A percentile compares a stretch with the other conserved stretches of the same genome.
These are phyloP conservation scores for Beta macrorhiza DNA, from an alignment of 179 eudicot genomes.

Conservation along the genomic window DNA sequence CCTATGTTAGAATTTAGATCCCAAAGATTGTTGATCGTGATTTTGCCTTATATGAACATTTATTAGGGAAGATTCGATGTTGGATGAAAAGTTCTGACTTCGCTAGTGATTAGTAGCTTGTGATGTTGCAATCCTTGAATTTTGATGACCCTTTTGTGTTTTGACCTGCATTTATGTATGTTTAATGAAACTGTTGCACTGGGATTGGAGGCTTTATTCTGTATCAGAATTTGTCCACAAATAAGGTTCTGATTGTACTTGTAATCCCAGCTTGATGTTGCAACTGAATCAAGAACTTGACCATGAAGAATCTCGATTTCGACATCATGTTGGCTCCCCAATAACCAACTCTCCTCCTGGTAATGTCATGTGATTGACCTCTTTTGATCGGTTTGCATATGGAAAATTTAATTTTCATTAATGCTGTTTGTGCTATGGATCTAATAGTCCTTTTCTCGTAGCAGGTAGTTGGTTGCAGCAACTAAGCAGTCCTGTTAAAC, in stretches of 20 bases:
- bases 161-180: background rate
- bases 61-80: too few species aligned
- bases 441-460: background rate
- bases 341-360: slow-evolving; percentile 76
- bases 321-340: slow-evolving; percentile 57
- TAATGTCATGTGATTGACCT: slow-evolving; percentile 23
- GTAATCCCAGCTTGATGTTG: slow-evolving; percentile 53
- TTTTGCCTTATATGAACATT: background rate
- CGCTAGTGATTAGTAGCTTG: background rate
- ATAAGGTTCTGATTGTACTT: slow-evolving; percentile 15
- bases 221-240: background rate
- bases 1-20: background rate
- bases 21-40: background rate
- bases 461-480: slow-evolving; percentile 72
- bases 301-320: slow-evolving; percentile 62
- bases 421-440: background rate
- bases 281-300: slow-evolving; percentile 73
- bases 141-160: background rate
- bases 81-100: background rate
- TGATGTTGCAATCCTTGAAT: background rate
- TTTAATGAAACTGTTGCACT: background rate
- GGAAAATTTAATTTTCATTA: background rate
- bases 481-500: slow-evolving; percentile 62
- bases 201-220: background rate
- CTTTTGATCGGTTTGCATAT: slow-evolving; percentile 3